phyloP scores from a whole-genome alignment of 352 stramenopile species.

The Phytophthora cryptogea region DNA sequence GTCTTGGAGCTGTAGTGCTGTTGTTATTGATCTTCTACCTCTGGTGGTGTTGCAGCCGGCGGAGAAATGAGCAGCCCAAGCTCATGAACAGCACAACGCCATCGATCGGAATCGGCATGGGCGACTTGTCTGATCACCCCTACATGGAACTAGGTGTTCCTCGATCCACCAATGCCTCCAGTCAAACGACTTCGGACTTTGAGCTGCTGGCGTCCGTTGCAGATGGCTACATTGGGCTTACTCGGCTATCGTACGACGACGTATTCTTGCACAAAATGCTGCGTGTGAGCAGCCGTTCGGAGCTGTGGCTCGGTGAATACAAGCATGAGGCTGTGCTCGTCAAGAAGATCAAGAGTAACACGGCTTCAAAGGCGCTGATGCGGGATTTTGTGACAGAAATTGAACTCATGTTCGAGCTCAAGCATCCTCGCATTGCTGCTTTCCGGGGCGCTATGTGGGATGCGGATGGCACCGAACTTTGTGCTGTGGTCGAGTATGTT shows the following conservation, averaged over 20 bases:
- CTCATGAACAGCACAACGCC: constrained; percentile 52
- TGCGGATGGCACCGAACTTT: constrained; percentile 67
- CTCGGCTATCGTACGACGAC: constrained; percentile 69
- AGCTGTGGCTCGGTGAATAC: constrained; percentile 81
- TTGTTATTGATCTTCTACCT: constrained; percentile 38
- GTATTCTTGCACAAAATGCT: constrained; percentile 76
- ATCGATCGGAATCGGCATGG: constrained; percentile 61
- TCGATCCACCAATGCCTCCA: constrained; percentile 53
- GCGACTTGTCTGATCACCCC: constrained; percentile 57
- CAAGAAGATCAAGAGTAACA: constrained; percentile 85
- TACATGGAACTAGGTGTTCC: constrained; percentile 57
- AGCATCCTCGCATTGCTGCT: constrained; percentile 68
- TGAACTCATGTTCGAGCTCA: constrained; percentile 73
- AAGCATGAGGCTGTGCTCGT: constrained; percentile 63
- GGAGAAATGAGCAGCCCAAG: constrained; percentile 51
- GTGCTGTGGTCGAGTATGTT: constrained; percentile 74
- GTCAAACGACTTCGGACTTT: constrained; percentile 76
- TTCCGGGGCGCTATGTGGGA: constrained; percentile 82
- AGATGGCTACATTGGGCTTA: constrained; percentile 72
- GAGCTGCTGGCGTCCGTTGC: constrained; percentile 67
- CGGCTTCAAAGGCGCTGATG: constrained; percentile 61
- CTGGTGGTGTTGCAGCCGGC: constrained; percentile 44
- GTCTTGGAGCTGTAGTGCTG: constrained; percentile 40
- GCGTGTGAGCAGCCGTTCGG: constrained; percentile 69
- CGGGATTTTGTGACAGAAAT: constrained; percentile 84